Evolutionary conservation across 2,329 filamentous ascomycete genomes (phyloP).

Genomic region (Talaromyces verruculosus): DNA sequence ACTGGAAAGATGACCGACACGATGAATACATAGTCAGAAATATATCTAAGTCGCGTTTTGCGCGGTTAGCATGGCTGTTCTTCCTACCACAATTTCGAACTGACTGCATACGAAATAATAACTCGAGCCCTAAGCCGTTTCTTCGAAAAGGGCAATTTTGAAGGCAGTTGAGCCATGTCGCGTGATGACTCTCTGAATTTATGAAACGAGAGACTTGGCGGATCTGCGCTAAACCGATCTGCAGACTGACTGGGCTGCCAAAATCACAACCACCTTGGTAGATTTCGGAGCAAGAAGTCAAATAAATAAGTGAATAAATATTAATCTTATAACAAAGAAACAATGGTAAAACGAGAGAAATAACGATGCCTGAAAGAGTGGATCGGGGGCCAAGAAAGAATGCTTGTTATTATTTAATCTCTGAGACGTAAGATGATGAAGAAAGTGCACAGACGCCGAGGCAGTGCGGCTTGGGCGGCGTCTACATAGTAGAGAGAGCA

Average conservation of each 20-base stretch:
- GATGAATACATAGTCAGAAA: conserved; percentile 60
- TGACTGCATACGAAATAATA: conserved; percentile 51
- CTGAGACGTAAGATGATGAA: conserved; percentile 2
- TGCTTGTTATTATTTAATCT: not conserved
- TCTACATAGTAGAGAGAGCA: not conserved
- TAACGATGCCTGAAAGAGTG: conserved; percentile 3
- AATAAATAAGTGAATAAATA: not conserved
- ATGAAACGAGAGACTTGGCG: not conserved
- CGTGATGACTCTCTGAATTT: not conserved
- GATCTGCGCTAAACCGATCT: conserved; percentile 3
- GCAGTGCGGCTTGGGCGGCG: not conserved
- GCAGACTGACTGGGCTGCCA: not conserved
- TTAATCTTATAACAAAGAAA: not conserved
- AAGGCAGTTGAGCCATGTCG: conserved; percentile 34
- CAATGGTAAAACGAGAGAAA: not conserved
- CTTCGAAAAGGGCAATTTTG: conserved; percentile 56
- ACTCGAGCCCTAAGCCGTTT: conserved; percentile 52
- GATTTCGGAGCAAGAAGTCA: not conserved
- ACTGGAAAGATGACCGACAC: conserved; percentile 44
- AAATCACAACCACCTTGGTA: not conserved
- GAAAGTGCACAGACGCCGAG: not conserved
- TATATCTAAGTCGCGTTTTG: conserved; percentile 45
- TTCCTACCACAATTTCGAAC: not conserved
- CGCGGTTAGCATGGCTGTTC: not conserved
- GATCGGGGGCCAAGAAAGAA: not conserved